A percentile compares a stretch with the other conserved stretches of the same genome.
phyloP scores from a whole-genome alignment of 352 stramenopile genomes.

The Globisporangium megalacanthum region DNA sequence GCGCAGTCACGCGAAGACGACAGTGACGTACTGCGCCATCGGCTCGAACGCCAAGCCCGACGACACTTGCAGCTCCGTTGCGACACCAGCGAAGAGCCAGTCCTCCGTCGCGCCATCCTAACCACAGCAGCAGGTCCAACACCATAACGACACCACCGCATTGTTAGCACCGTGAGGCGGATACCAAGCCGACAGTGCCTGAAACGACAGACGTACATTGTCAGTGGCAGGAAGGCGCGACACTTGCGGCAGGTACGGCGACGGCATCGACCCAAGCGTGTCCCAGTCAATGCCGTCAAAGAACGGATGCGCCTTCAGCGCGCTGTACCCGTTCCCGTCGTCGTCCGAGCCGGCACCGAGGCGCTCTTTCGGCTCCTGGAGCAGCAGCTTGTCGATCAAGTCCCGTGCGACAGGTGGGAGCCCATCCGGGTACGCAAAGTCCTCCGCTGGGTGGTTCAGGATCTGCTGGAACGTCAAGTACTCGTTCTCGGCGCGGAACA shows the following conservation, averaged over 20 bases:
- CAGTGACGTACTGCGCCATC: conserved; percentile 44
- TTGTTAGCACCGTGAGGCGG: not conserved
- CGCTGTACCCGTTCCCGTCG: conserved; percentile 66
- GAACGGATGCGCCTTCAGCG: conserved; percentile 74
- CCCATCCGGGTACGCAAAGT: conserved; percentile 62
- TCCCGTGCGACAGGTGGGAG: conserved; percentile 62
- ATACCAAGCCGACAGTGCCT: not conserved
- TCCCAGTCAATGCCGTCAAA: conserved; percentile 83
- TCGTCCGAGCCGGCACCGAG: conserved; percentile 70
- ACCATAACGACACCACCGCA: not conserved
- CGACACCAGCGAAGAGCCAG: conserved; percentile 84
- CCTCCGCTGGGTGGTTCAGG: conserved; percentile 74
- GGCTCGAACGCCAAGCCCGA: conserved; percentile 71
- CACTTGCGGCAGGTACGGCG: conserved; percentile 62
- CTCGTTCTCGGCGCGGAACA: conserved; percentile 88
- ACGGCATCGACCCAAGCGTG: conserved; percentile 30
- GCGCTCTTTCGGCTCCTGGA: conserved; percentile 65
- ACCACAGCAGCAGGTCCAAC: no score
- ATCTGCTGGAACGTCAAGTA: conserved; percentile 91
- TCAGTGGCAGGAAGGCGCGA: conserved; percentile 57
- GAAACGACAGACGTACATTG: conserved; percentile 18
- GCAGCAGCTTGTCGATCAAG: conserved; percentile 71
- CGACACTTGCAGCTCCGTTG: conserved; percentile 82
- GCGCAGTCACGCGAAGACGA: not conserved
- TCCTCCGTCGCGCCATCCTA: conserved; percentile 85